phyloP scores from a whole-genome alignment of 2,329 filamentous ascomycete genomes.

The Fusarium hostae region DNA sequence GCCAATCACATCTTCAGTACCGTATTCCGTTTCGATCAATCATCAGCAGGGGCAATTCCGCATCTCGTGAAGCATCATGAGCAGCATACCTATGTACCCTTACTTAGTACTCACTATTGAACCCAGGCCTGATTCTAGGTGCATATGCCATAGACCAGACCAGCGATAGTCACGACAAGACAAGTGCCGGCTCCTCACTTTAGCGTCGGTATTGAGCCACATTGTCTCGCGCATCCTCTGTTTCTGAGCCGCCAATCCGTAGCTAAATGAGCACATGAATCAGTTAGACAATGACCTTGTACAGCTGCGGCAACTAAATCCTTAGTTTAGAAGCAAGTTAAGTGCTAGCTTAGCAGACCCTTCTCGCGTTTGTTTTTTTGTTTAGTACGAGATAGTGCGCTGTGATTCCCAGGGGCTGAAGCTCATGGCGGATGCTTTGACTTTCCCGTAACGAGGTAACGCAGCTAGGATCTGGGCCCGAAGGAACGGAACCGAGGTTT shows the following conservation, averaged over 20 bases:
- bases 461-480: slow-evolving; percentile 13
- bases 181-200: slow-evolving; percentile 9
- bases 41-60: neutral
- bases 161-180: neutral
- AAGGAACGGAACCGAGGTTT: slow-evolving; percentile 20
- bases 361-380: neutral
- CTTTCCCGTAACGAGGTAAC: neutral
- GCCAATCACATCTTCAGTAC: neutral
- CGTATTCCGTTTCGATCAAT: neutral
- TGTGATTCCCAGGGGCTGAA: neutral
- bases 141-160: neutral
- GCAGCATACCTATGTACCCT: neutral
- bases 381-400: neutral
- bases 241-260: neutral
- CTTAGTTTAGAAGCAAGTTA: neutral
- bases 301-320: neutral
- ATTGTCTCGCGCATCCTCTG: neutral
- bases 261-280: neutral
- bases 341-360: neutral
- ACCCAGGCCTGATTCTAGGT: neutral
- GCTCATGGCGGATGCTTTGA: neutral
- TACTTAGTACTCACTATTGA: neutral
- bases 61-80: neutral
- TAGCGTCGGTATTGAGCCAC: slow-evolving; percentile 23
- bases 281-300: neutral